Base-by-base conservation (phyloP, 768 basidiomycete species). In the Mycena galericulata region DNA sequence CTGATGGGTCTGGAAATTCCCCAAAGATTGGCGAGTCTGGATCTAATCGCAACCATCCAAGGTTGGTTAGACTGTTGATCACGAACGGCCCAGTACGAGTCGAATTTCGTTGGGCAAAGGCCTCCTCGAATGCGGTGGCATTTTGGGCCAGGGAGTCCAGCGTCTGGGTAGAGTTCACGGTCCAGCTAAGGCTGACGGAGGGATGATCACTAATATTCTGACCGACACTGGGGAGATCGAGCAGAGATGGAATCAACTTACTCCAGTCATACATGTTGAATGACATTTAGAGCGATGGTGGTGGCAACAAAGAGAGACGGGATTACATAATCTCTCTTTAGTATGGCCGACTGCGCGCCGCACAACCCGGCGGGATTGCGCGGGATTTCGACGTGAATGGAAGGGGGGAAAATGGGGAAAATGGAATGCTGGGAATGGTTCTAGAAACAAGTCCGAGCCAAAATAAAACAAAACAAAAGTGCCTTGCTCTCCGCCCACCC, bases 121-220 rank as follows among this genome's bases (percentile, higher is more conserved):
- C 38, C 30, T 67, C 57, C 24, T 62, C 26, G 4, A 68, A 45
- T 7, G 62, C 32, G 15, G 74, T 72, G 6, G 59, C 17, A 32
- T 76, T 76, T 29, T 71, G 45, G 1, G 15, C 18, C 10, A 61
- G 32, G 2, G 54, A 32, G 2, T 67, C 59, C 34, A 65, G 63
- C 5, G 74, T 75, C 24, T 66, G 38, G 8, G 65, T 73, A 6
- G 70, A 63, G 40, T 73, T 71, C 24, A 75, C 74, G n/a, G 68
- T 27, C 73, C 73, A 77, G n/a, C 60, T 65, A 24, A 36, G 56
- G 17, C 58, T 40, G 29, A 76, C 30, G 0, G 49, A 40, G 2
- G 75, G 73, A 34, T 79, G 78, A 65, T 79, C 78, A 14, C 69
- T 46, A 14, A 75, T 26, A 47, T 78, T 78, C 29, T 4, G 43